Evolutionary conservation across 2,329 filamentous ascomycete species (phyloP), one percentile per base, ranked within the genome.

Genomic region (Coleophoma crateriformis): DNA sequence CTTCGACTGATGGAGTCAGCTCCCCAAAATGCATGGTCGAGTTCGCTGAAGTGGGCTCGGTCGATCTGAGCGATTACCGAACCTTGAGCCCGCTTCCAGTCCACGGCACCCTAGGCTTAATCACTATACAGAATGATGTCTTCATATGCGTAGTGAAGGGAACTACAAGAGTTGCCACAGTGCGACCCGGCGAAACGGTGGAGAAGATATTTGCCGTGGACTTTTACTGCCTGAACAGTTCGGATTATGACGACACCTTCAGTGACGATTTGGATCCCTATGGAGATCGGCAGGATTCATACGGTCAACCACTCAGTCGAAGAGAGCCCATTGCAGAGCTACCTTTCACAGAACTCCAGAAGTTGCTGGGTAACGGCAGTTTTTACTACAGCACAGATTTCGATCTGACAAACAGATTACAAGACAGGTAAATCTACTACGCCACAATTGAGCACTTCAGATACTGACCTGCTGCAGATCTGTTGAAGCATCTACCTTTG

Each of bases 311-410:
- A 39, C 67, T 82, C 13, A 82, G 85, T 50, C 78, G 84, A 50
- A 79, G 81, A 59, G 90, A 96, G 40, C 73, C 81, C 39, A 70
- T 84, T 22, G 68, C 88, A 32, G 90, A 96, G 62, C 90, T 96
- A 67, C 94, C 94, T 7, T 97, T 92, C 67, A 74, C 90, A 60
- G 88, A 94, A 42, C 69, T 99, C 52, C 91, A 92, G 68, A 97
- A 96, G 74, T 79, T 99, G 35, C 74, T 99, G 49, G 87, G 89
- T 64, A 91, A 95, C 66, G 91, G 92, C 22, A 95, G 87, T 32
- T 99, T 99, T 66, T 99, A 97, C 67, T 99, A 96, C 71, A 96
- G 90, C 65, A 89, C 90, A n/a, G 90, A 97, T 67, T 99, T 99
- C 67, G 92, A 99, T 65, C 75, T 99, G 45, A 99, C 94, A 3